These are phyloP conservation scores for Monosporascus sp. DNA, from an alignment of 2,329 filamentous ascomycete genomes.

Conservation along the genomic window DNA sequence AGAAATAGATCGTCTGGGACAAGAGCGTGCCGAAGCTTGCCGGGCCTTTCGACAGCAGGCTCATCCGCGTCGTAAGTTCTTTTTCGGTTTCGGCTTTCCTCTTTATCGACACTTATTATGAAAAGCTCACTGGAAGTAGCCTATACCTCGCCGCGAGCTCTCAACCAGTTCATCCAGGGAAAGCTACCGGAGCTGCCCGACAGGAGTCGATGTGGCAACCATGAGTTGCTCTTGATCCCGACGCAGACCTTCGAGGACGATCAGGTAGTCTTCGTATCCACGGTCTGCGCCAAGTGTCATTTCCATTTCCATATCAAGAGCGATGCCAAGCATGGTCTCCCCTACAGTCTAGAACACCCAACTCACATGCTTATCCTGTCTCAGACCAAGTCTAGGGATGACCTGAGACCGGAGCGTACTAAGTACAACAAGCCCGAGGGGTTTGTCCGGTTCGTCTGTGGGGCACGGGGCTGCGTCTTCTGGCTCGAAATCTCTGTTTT, in stretches of 20 bases:
- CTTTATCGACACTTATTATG: neutral
- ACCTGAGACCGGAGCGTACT: slow-evolving; percentile 3
- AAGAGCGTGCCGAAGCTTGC: neutral
- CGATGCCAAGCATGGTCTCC: slow-evolving; percentile 7
- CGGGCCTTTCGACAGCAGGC: neutral
- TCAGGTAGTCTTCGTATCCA: slow-evolving; percentile 16
- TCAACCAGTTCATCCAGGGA: slow-evolving; percentile 19
- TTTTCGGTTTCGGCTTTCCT: neutral
- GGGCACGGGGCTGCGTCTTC: slow-evolving; percentile 26
- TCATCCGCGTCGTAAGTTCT: slow-evolving; percentile 6
- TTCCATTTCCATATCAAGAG: slow-evolving; percentile 25
- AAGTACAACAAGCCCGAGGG: slow-evolving; percentile 10
- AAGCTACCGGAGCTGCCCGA: slow-evolving; percentile 14
- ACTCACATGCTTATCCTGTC: slow-evolving; percentile 24
- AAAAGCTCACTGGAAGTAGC: slow-evolving; percentile 10
- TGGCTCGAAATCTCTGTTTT: slow-evolving; percentile 42
- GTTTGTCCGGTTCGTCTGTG: slow-evolving; percentile 21
- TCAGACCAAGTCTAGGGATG: slow-evolving; percentile 4
- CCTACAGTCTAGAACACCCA: slow-evolving; percentile 12
- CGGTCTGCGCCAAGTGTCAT: slow-evolving; percentile 21
- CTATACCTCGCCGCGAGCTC: slow-evolving; percentile 24
- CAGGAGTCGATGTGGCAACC: slow-evolving; percentile 12
- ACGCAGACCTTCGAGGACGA: slow-evolving; percentile 12
- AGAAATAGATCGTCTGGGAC: neutral
- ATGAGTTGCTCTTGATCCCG: slow-evolving; percentile 21